A percentile compares a stretch with the other conserved stretches of the same genome.
Evolutionary conservation across 805 yeast genomes (phyloP).

Genomic region (Wickerhamomyces chambardii): DNA sequence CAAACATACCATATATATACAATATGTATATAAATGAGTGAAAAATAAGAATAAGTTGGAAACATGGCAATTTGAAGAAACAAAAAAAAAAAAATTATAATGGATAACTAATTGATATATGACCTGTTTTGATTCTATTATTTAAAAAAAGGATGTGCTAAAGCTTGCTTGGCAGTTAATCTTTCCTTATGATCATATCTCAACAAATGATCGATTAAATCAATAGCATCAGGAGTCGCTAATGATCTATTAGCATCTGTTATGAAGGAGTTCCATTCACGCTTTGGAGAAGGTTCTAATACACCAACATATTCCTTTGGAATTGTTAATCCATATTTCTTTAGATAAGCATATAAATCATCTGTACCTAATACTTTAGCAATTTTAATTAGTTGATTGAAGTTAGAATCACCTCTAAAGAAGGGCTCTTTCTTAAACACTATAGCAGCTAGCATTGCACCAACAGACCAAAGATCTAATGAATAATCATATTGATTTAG

Average conservation of each 20-base stretch:
- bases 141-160: conserved; percentile 49
- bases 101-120: too few species aligned
- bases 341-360: conserved; percentile 57
- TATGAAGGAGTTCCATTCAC: conserved; percentile 81
- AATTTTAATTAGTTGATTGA: conserved; percentile 86
- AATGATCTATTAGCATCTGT: conserved; percentile 62
- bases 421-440: conserved; percentile 88
- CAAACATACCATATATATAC: too few species aligned
- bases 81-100: too few species aligned
- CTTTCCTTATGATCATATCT: conserved; percentile 86
- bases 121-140: too few species aligned
- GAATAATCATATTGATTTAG: conserved; percentile 87
- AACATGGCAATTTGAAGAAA: too few species aligned
- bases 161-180: conserved; percentile 82
- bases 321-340: conserved; percentile 62
- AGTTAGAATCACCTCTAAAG: conserved; percentile 85
- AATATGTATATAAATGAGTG: too few species aligned
- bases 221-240: conserved; percentile 64
- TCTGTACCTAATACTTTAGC: conserved; percentile 85
- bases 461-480: conserved; percentile 88
- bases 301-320: conserved; percentile 73
- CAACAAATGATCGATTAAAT: conserved; percentile 70
- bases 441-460: conserved; percentile 88
- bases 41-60: too few species aligned
- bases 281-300: conserved; percentile 63